Base-by-base conservation (phyloP, 2,329 filamentous ascomycete species). In the Parastagonospora avenae region DNA sequence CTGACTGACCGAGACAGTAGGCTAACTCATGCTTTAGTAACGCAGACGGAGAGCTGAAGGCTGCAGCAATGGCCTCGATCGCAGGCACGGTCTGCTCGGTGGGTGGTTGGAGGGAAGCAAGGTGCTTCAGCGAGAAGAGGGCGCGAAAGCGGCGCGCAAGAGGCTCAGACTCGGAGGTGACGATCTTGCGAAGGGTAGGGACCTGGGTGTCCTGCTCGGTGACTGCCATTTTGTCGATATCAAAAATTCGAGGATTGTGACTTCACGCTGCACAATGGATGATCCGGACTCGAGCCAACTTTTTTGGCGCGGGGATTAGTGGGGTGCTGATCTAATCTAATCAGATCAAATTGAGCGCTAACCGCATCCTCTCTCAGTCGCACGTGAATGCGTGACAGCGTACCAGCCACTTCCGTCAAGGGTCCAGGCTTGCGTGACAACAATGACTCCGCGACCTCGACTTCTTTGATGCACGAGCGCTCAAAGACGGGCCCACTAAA, bases 1-100 rank as follows among this genome's bases (percentile, higher is more conserved):
- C 86, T 1, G 90, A 93, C 77, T 99, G 94, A 7, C 94, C 94
- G 2, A 99, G 83, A 71, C 94, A 99, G 78, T 99, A 99, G 24
- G 94, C 94, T 42, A 99, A 82, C 74, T 99, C 94, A 75, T 99
- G 94, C 79, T 97, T 97, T 40, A 97, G 80, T 8, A 97, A 82
- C 2, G 91, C 93, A 4, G 93, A 97, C 0, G 90, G 87, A 2
- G 93, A 96, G 0, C 80, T 67, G 64, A 99, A 94, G 2, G 82
- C 93, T 7, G 92, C 91, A 2, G 93, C 92, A 63, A 99, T 99
- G 36, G 94, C 92, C 60, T 86, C 77, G 61, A 88, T 85, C 14
- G 88, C 84, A 36, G 86, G 85, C 7, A 86, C 77, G 0, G 82
- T 83, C 59, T 85, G 77, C 36, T 79, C 73, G 27, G 79, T 84